Conservation (phyloP, 2,329 filamentous ascomycete species). For the Penicillium sp. region DNA sequence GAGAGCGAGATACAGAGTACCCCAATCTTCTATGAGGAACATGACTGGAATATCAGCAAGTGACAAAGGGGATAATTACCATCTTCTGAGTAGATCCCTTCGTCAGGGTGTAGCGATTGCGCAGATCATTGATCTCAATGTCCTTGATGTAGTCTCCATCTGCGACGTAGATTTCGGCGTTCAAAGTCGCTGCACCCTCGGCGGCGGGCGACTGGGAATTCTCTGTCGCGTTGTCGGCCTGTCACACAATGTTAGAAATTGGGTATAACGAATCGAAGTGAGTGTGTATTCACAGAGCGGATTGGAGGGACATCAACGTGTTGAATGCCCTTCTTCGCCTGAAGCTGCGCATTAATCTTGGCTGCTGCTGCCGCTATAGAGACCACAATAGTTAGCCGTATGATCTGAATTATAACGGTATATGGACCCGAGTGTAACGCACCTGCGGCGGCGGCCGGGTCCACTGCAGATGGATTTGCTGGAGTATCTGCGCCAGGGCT, state of each 20-base stretch:
- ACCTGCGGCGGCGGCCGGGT: constrained; percentile 79
- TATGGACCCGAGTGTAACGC: constrained; percentile 23
- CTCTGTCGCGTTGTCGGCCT: constrained; percentile 51
- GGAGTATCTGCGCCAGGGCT: constrained; percentile 47
- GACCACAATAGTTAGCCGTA: constrained; percentile 14
- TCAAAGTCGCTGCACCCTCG: constrained; percentile 60
- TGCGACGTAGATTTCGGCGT: constrained; percentile 86
- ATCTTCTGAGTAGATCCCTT: constrained; percentile 98
- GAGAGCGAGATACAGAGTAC: constrained; percentile 36
- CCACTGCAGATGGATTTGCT: constrained; percentile 51
- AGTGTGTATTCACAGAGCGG: constrained; percentile 51
- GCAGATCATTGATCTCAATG: constrained; percentile 96
- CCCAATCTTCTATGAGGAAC: constrained; percentile 34
- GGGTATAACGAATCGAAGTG: neutral
- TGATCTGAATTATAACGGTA: neutral
- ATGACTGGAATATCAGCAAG: constrained; percentile 63
- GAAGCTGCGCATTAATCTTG: constrained; percentile 77
- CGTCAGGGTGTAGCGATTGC: constrained; percentile 94
- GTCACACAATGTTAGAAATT: constrained; percentile 18
- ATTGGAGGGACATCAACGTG: constrained; percentile 87
- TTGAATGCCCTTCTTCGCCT: constrained; percentile 84
- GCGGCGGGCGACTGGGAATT: constrained; percentile 55
- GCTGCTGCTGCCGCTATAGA: constrained; percentile 78
- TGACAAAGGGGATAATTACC: constrained; percentile 82
- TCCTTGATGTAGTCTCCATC: constrained; percentile 99